A percentile compares a stretch with the other conserved stretches of the same genome.
These are phyloP conservation scores for Trichoderma guizhouense DNA, from an alignment of 2,329 filamentous ascomycete species.

Conservation along the genomic window DNA sequence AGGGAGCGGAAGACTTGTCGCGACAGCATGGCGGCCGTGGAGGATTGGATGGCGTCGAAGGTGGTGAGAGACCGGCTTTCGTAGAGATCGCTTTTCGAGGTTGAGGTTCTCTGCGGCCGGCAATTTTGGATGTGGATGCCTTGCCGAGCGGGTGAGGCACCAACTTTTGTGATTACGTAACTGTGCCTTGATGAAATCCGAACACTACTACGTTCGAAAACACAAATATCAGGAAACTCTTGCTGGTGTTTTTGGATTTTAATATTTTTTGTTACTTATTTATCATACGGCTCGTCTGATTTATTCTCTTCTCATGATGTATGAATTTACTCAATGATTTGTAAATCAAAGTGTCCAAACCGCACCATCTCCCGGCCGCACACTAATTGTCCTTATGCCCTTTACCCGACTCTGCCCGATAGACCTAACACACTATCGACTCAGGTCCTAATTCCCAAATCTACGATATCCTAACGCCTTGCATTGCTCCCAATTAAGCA, in stretches of 20 bases:
- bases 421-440: neutral
- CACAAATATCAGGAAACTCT: neutral
- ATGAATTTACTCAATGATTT: slow-evolving; percentile 6
- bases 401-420: slow-evolving; percentile 15
- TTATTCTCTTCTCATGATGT: slow-evolving; percentile 8
- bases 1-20: slow-evolving; percentile 57
- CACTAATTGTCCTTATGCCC: neutral
- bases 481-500: slow-evolving; percentile 17
- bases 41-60: slow-evolving; percentile 28
- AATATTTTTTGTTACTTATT: neutral
- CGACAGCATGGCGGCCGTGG: slow-evolving; percentile 50
- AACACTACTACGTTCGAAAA: neutral
- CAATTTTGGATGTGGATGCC: slow-evolving; percentile 44
- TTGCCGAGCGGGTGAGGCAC: slow-evolving; percentile 36
- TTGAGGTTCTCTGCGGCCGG: slow-evolving; percentile 35
- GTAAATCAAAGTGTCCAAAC: neutral
- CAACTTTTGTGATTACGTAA: slow-evolving; percentile 34
- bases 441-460: neutral
- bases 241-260: neutral
- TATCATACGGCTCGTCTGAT: neutral
- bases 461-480: slow-evolving; percentile 25
- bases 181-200: neutral
- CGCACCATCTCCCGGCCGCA: neutral
- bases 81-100: slow-evolving; percentile 34
- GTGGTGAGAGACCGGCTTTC: slow-evolving; percentile 27